Evolutionary conservation across 352 stramenopile species (phyloP).

Genomic region (Phytopythium kandeliae): DNA sequence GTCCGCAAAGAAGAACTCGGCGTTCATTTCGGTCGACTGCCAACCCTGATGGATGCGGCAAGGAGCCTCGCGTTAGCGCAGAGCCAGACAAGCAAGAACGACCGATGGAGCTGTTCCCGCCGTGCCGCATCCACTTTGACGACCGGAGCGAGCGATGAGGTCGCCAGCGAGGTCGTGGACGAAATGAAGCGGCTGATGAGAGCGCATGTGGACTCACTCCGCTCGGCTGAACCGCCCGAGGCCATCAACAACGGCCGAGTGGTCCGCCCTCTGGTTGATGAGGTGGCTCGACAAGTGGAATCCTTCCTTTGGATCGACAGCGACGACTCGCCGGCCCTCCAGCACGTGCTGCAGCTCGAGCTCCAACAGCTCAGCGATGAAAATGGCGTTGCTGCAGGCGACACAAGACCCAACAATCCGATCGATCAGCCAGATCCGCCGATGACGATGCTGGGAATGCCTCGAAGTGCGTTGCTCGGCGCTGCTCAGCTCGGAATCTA

Average conservation of each 20-base stretch:
- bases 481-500: not conserved
- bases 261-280: not conserved
- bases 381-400: no score
- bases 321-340: not conserved
- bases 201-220: conserved; percentile 1
- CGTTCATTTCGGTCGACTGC: conserved; percentile 15
- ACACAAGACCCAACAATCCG: no score
- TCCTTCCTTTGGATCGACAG: not conserved
- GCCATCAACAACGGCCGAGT: not conserved
- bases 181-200: conserved; percentile 21
- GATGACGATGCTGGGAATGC: not conserved
- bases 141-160: not conserved
- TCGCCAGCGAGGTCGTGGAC: conserved; percentile 2
- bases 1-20: not conserved
- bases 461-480: not conserved
- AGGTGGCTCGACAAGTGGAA: not conserved
- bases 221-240: not conserved
- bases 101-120: no score
- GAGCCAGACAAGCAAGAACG: no score
- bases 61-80: conserved; percentile 14
- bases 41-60: conserved; percentile 20
- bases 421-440: not conserved
- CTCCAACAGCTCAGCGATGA: not conserved
- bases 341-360: not conserved
- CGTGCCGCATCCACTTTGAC: no score